Base-by-base conservation (phyloP, 2,329 filamentous ascomycete genomes). In the Gaeumannomyces tritici region DNA sequence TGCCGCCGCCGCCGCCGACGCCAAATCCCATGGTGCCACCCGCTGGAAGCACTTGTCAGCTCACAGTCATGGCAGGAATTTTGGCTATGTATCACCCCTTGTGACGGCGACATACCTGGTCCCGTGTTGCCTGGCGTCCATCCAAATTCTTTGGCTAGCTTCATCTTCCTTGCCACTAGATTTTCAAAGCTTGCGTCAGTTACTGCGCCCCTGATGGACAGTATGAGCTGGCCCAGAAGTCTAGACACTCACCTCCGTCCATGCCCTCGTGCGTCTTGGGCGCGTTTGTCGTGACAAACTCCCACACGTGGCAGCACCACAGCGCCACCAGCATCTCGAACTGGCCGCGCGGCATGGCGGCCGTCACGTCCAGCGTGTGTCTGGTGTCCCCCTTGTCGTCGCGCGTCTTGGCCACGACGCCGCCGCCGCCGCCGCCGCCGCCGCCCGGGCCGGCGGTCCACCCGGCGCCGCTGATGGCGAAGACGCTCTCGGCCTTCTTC, bases 241-340 rank as follows among this genome's bases (percentile, higher is more conserved):
- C 21, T 26, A 42, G 21, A 21, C 42, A 51, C 47, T 29, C 21
- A 21, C 33, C n/a, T 59, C 58, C 58, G 12, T n/a, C 26, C 24
- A 47, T 21, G 21, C 35, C 28, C 35, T 60, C 35, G 28, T 60
- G 58, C 24, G n/a, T 54, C 24, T 60, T 60, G 21, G 42, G n/a
- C 24, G 58, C 33, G 13, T 29, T n/a, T 4, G 35, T 4, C 11
- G 21, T 35, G 26, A 26, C n/a, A 60, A 60, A 28, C 33, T 60
- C 58, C 35, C 58, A 60, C 26, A 60, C 58, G 21, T 60, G 58
- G 24, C 35, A 60, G 24, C 58, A 60, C 58, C 58, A 60, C 58
- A 60, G 27, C 1, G 58, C 58, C 47, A 60, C 58, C 33, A 60
- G 58, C 33, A 59, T 59, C 12, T 59, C 58, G 21, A 59, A 51